Evolutionary conservation across 1,284 basidiomycete species (phyloP), one percentile per base, ranked within the genome.

Genomic region (Fomitiporia mediterranea): DNA sequence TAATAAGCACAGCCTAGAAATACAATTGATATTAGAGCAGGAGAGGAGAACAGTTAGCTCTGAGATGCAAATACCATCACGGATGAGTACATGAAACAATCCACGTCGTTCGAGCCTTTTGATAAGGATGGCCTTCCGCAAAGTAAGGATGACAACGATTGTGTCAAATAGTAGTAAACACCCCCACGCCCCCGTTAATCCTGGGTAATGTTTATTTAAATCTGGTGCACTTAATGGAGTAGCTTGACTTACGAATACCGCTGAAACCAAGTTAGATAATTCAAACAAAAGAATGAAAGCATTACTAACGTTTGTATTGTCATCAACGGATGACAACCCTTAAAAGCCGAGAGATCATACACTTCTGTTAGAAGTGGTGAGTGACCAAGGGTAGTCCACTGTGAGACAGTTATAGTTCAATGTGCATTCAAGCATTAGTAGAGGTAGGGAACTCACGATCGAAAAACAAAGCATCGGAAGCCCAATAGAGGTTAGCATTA

Each of bases 91-190:
- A 19, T 52, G 32, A 15, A 51, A 47, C 3, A 59, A 43, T 27
- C 53, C 9, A 6, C 49, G 34, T n/a, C 28, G 51, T 6, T 49
- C 42, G 8, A 47, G 23, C n/a, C 39, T 55, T 54, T 42, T 51
- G 28, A 59, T 59, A 13, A 11, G 15, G 21, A 74, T 63, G 4
- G 74, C 69, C 57, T 76, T 76, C 57, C 69, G 73, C 13, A 75
- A 57, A 11, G 76, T 78, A 62, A 76, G 68, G 3, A 59, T 60
- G 55, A 77, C 74, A 9, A 76, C 68, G 39, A 71, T 44, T 2
- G 66, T 56, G 57, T 77, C 75, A 51, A 74, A 74, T 6, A 71
- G 59, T 2, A 75, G 64, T 66, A 74, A 68, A 25, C 70, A 69
- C 9, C 62, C 60, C 73, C 73, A 75, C 0, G 71, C 72, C 9